Percentiles rank a stretch among this genome's conserved stretches.
Conservation (phyloP, 805 yeast species). For the Barnettozyma sucrosica region DNA sequence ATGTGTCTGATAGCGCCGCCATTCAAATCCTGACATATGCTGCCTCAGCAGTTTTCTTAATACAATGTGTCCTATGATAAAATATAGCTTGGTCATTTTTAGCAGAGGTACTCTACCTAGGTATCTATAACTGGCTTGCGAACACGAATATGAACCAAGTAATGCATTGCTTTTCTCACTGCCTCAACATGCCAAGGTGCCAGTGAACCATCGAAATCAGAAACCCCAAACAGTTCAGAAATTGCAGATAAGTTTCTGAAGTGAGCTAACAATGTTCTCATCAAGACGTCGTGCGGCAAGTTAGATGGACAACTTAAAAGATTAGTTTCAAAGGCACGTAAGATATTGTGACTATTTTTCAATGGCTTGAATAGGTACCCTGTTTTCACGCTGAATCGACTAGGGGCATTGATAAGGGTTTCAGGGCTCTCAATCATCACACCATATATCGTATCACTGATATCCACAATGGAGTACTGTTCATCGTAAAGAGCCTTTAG, state of each 20-base stretch:
- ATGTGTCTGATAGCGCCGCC: too few species aligned
- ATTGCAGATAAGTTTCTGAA: slow-evolving; percentile 48
- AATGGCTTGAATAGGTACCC: slow-evolving; percentile 55
- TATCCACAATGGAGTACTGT: slow-evolving; percentile 35
- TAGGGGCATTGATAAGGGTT: slow-evolving; percentile 66
- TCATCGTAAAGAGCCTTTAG: slow-evolving; percentile 5
- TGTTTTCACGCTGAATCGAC: slow-evolving; percentile 61
- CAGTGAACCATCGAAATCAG: slow-evolving; percentile 32
- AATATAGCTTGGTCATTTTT: too few species aligned
- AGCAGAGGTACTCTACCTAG: too few species aligned
- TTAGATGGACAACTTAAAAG: slow-evolving; percentile 69
- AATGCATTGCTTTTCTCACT: slow-evolving; percentile 55
- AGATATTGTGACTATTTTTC: slow-evolving; percentile 22
- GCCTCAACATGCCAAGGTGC: slow-evolving; percentile 74
- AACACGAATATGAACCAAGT: slow-evolving; percentile 53
- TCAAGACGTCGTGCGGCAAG: slow-evolving; percentile 47
- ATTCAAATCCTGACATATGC: too few species aligned
- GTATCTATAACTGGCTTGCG: slow-evolving; percentile 12
- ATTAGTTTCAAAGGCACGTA: slow-evolving; percentile 52
- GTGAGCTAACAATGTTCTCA: slow-evolving; percentile 53
- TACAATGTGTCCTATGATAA: too few species aligned
- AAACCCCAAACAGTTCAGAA: slow-evolving; percentile 33
- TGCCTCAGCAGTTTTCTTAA: too few species aligned
- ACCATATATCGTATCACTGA: slow-evolving; percentile 48
- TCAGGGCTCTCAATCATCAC: slow-evolving; percentile 53